Percentiles rank a stretch among this genome's conserved stretches.
phyloP scores from a whole-genome alignment of 768 basidiomycete species.

The Leucogyrophana mollusca region DNA sequence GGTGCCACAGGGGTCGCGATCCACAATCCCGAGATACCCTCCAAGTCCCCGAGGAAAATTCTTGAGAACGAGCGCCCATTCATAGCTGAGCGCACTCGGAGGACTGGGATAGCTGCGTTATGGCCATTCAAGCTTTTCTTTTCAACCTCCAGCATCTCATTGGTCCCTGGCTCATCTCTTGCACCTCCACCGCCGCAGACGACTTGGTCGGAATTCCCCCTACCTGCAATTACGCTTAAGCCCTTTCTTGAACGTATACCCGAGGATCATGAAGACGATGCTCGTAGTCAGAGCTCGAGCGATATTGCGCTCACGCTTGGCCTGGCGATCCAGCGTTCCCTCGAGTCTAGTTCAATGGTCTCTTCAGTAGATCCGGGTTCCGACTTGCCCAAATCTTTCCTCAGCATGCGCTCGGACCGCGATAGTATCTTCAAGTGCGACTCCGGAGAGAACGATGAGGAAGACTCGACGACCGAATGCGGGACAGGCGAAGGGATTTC shows the following conservation, averaged over 20 bases:
- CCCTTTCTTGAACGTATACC: conserved; percentile 24
- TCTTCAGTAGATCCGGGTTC: conserved; percentile 1
- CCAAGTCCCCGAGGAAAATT: background rate
- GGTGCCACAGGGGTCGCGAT: no score
- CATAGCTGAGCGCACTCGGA: no score
- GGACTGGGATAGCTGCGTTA: no score
- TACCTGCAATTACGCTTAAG: conserved; percentile 13
- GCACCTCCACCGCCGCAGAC: conserved; percentile 12
- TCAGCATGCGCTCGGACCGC: background rate
- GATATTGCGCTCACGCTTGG: conserved; percentile 13
- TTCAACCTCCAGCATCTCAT: background rate
- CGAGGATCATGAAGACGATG: conserved; percentile 25
- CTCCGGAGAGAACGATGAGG: conserved; percentile 3
- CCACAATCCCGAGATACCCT: background rate
- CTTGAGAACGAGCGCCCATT: no score
- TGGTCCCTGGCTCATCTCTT: background rate
- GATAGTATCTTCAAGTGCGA: background rate
- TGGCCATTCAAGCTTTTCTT: background rate
- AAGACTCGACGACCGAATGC: conserved; percentile 13
- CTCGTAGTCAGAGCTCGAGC: conserved; percentile 17
- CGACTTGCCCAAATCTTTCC: background rate
- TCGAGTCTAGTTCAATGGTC: conserved; percentile 7
- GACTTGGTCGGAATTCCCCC: conserved; percentile 30
- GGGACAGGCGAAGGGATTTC: background rate
- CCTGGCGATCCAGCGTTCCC: conserved; percentile 11